Evolutionary conservation across 495 filamentous ascomycete species (phyloP), one percentile per base, ranked within the genome.

Genomic region (Pseudomonodictys pantanalensis): DNA sequence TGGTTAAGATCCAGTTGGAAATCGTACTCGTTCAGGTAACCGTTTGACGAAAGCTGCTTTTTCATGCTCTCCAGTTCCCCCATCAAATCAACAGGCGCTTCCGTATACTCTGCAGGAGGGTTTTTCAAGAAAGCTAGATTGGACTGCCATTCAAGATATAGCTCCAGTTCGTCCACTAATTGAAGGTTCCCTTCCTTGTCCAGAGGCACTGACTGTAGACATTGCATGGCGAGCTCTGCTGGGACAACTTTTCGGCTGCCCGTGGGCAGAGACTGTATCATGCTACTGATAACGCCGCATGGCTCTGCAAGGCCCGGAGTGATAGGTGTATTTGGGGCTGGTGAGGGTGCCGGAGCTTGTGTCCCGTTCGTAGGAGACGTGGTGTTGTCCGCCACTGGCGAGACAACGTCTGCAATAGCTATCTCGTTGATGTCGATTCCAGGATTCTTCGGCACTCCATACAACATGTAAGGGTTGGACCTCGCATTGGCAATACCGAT

Each of bases 101-200:
- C 77, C 54, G 68, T 73, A 64, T 80, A 78, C 43, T 68, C 69
- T 20, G 65, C 53, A 0, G 76, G 76, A 7, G 76, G 76, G 39
- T 77, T 62, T 53, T 76, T 78, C 47, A 73, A 66, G 48, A 71
- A 78, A 20, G 67, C 69, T 3, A 62, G 28, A 53, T 71, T 71
- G 41, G 65, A 76, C 60, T 80, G 76, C 75, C 76, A 80, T 54
- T 75, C 66, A n/a, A 80, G 42, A 56, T 76, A 80, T 0, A 75
- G 73, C 42, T 64, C 65, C 20, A 76, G 65, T 30, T 77, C 66
- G 45, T 76, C 69, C 22, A 78, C 70, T 52, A 76, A 70, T 25
- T 69, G 52, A 18, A 78, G 51, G 11, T 75, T 76, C 25, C 61
- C 73, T 18, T 66, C 68, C 66, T 74, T 75, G 51, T 74, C 42